Base-by-base conservation (phyloP, 1,284 basidiomycete species). In the Vanrija sp. region DNA sequence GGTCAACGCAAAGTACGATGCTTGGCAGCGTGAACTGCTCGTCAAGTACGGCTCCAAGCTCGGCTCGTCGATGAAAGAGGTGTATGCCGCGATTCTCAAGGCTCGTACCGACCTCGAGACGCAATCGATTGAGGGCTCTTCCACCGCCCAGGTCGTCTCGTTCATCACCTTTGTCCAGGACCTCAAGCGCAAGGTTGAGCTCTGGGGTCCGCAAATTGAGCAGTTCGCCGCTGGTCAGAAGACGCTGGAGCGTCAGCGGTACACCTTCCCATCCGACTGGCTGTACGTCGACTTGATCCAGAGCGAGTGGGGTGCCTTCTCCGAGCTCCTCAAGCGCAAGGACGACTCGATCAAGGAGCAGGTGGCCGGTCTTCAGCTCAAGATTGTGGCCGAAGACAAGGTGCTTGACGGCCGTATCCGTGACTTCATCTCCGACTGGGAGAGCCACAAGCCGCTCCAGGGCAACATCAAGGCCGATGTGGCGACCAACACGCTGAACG, bases 101-200 rank as follows among this genome's bases (percentile, higher is more conserved):
- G 89, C 93, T 46, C 82, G 96, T 61, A 88, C 92, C 69, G 93
- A 97, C 63, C 82, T 99, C 48, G 96, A 98, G 77, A 87, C 91
- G 56, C 84, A 89, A 66, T 87, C 87, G 44, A 90, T 92, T 73
- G 78, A 79, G 48, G 75, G 77, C 5, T 71, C 67, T 44, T 82
- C 82, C 51, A 98, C 96, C 69, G 95, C 94, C 38, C 93, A 94
- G 59, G 93, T 96, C 70, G 96, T 99, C 62, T 88, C 90, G 1
- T 97, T 98, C 77, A 98, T 99, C 77, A 99, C 96, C 22, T 97
- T 97, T 71, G 94, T 98, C 1, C 95, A 98, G 77, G 94, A 98
- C 79, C 84, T 98, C 64, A 98, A 98, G 80, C 87, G 88, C 72
- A 96, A 94, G 80, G 89, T 91, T 54, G 89, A 92, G 77, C 83